These are phyloP conservation scores for Globisporangium abappressorium DNA, from an alignment of 352 stramenopile species.

Conservation along the genomic window DNA sequence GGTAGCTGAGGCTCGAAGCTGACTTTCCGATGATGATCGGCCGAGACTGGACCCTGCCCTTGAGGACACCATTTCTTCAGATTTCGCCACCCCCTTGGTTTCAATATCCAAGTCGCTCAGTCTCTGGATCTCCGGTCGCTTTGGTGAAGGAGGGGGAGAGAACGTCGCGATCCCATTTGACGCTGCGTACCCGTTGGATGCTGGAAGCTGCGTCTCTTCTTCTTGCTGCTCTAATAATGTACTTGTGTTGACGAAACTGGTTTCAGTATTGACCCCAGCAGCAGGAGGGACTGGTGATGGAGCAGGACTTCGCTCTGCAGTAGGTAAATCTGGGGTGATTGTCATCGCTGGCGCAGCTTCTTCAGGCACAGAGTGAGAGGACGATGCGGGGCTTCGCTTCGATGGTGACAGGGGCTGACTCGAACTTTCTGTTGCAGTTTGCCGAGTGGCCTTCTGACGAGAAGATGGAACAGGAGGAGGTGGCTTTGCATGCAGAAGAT, in stretches of 20 bases:
- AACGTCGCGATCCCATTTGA: not conserved
- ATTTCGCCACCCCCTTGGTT: not conserved
- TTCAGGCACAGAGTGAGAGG: not conserved
- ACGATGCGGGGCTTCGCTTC: constrained; percentile 1
- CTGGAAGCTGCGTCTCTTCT: not conserved
- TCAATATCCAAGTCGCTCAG: constrained; percentile 13
- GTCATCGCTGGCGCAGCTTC: constrained; percentile 3
- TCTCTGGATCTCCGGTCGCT: constrained; percentile 4
- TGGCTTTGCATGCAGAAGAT: not conserved
- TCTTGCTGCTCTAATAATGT: not conserved
- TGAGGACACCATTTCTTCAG: not conserved
- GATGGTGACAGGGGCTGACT: constrained; percentile 3
- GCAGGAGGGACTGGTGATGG: constrained; percentile 4
- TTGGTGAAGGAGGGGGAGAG: constrained; percentile 10
- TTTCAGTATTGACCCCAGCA: not conserved
- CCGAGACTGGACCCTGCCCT: not conserved
- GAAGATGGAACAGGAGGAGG: not conserved
- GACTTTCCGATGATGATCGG: not conserved
- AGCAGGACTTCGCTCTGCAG: not conserved
- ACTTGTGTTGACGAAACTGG: not conserved
- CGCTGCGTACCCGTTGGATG: not conserved
- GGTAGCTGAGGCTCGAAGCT: not conserved
- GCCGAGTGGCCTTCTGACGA: not conserved
- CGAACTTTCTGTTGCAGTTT: not conserved
- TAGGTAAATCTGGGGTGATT: not conserved